Percentiles rank a stretch among this genome's conserved stretches.
These are phyloP conservation scores for Didymellaceae sp. DNA, from an alignment of 2,329 filamentous ascomycete species.

Conservation along the genomic window DNA sequence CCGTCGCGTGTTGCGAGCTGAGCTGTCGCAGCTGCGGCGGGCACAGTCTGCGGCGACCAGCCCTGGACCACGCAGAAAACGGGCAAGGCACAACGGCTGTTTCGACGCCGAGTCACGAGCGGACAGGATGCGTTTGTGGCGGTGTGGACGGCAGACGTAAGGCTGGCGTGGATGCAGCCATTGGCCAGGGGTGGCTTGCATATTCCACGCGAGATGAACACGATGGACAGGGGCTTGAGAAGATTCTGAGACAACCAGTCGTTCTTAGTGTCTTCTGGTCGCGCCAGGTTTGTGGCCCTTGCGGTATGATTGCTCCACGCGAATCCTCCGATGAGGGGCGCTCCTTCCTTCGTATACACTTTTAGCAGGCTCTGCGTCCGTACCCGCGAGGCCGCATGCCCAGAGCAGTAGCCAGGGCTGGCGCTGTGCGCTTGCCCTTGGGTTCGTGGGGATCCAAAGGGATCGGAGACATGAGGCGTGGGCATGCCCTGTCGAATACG, in stretches of 20 bases:
- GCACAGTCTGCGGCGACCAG: constrained; percentile 27
- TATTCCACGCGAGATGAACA: constrained; percentile 48
- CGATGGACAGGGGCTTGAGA: constrained; percentile 40
- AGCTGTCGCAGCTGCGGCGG: constrained; percentile 31
- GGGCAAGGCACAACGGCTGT: constrained; percentile 46
- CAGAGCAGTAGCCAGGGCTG: constrained; percentile 14
- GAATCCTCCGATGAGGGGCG: constrained; percentile 38
- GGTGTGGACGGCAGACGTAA: constrained; percentile 41
- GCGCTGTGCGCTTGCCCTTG: constrained; percentile 18
- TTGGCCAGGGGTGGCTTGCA: constrained; percentile 42
- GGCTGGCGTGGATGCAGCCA: constrained; percentile 42
- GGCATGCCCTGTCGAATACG: constrained; percentile 3
- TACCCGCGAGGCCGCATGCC: constrained; percentile 17
- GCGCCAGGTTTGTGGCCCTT: constrained; percentile 28
- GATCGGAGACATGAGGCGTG: constrained; percentile 12
- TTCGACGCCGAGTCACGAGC: constrained; percentile 29
- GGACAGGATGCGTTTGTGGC: constrained; percentile 31
- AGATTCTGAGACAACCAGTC: constrained; percentile 44
- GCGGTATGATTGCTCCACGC: constrained; percentile 35
- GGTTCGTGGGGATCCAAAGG: constrained; percentile 24
- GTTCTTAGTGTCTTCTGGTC: constrained; percentile 45
- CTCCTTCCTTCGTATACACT: constrained; percentile 19
- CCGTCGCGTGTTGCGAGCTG: constrained; percentile 38
- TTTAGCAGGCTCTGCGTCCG: constrained; percentile 19
- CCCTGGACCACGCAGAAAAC: constrained; percentile 25